Conservation (phyloP, 495 filamentous ascomycete species). For the Penicillium coprophilum region DNA sequence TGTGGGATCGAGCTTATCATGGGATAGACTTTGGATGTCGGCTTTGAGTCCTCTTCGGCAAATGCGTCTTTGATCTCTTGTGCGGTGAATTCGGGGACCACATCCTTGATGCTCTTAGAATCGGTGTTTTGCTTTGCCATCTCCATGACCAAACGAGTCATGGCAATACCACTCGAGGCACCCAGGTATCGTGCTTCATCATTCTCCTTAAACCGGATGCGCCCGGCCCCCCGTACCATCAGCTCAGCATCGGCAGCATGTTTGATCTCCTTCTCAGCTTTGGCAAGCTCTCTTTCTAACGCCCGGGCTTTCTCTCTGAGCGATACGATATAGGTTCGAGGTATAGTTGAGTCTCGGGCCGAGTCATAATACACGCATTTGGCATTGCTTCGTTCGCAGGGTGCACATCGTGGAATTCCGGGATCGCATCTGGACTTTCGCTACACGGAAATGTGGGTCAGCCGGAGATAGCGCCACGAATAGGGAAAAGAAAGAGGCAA, state of each 20-base stretch:
- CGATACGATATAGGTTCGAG: slow-evolving; percentile 82
- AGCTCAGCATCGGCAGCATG: slow-evolving; percentile 71
- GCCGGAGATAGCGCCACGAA: not conserved
- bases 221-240: slow-evolving; percentile 76
- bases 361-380: slow-evolving; percentile 93
- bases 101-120: slow-evolving; percentile 79
- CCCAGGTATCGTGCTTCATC: slow-evolving; percentile 88
- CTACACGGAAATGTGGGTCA: slow-evolving; percentile 41
- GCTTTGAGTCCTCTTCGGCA: slow-evolving; percentile 55
- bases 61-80: slow-evolving; percentile 58
- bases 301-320: slow-evolving; percentile 77
- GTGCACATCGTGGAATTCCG: slow-evolving; percentile 83
- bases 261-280: slow-evolving; percentile 61
- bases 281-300: slow-evolving; percentile 71
- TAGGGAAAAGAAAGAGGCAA: not conserved
- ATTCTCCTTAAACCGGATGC: slow-evolving; percentile 75
- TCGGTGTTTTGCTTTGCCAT: slow-evolving; percentile 86
- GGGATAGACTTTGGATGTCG: slow-evolving; percentile 70
- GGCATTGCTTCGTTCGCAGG: slow-evolving; percentile 86
- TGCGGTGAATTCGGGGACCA: slow-evolving; percentile 70
- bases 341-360: slow-evolving; percentile 70
- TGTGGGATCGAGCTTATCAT: slow-evolving; percentile 75
- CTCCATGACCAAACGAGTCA: slow-evolving; percentile 91
- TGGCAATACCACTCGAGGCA: slow-evolving; percentile 88
- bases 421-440: slow-evolving; percentile 94